Base-by-base conservation (phyloP, 1,139 yeast genomes). In the Geotrichum siamense region DNA sequence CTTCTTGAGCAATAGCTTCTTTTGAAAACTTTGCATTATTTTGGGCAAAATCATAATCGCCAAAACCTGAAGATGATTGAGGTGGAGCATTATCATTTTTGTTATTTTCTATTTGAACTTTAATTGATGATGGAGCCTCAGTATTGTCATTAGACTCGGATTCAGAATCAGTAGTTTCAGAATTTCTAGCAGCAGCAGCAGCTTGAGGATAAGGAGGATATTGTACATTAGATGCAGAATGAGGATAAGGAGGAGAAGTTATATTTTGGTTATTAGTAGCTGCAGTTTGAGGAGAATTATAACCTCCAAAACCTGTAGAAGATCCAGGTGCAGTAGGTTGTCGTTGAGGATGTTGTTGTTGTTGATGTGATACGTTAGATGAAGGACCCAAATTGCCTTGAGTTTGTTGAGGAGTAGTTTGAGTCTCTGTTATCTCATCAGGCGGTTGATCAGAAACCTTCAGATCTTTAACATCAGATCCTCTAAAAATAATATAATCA, bases 381-480 rank as follows among this genome's bases (percentile, higher is more conserved):
- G 17, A 23, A 22, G 8, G 17, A 12, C n/a, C 13, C 12, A 5
- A 8, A 20, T 17, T n/a, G n/a, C n/a, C n/a, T n/a, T n/a, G n/a
- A n/a, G n/a, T n/a, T n/a, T n/a, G n/a, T n/a, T n/a, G 26, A 23
- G 26, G 26, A 8, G 26, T 10, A 23, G 26, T 10, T 23, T 6
- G 26, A 8, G 26, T 23, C 26, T 23, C 10, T 8, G 6, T 23
- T 10, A 23, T 23, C 3, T 62, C 55, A 3, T 54, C 51, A 48
- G 74, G 67, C 8, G 79, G 75, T 26, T 70, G 70, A 52, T 86
- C 96, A 57, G 89, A 72, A 50, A 91, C 94, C 52, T 79, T 78
- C 63, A 91, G 72, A 59, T 85, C 96, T 66, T 85, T 83, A 32
- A 91, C 97, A 57, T 89, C 97, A 30, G 86, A 78, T 32, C 98